Base-by-base conservation (phyloP, 768 basidiomycete species). In the Atractiella rhizophila region DNA sequence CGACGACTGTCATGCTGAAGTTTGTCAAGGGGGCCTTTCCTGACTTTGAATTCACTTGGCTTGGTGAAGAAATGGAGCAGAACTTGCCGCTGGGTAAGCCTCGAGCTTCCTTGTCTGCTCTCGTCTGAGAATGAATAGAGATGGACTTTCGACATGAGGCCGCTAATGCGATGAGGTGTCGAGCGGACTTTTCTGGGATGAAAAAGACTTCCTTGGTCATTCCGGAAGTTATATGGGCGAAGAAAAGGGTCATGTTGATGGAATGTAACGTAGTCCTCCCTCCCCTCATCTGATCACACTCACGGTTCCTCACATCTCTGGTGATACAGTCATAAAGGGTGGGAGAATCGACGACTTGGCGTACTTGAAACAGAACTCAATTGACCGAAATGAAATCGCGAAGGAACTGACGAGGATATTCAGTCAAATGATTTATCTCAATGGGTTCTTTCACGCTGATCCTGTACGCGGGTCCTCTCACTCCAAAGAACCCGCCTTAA, bases 61-160 rank as follows among this genome's bases (percentile, higher is more conserved):
- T 55, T 29, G 63, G 76, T 44, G 79, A 83, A 50, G 91, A 96
- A 62, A 96, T 98, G 86, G 71, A 62, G 40, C 69, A 73, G 48
- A 85, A 85, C 55, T 61, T 81, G 23, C 29, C 11, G 29, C 29
- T 16, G 29, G 11, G 12, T 16, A 11, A 11, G 29, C 29, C 29
- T 11, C 12, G 11, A 16, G 29, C 29, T 11, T 30, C 29, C 12
- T 11, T 11, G 29, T 20, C 16, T 36, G 40, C 13, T 15, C n/a
- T n/a, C n/a, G n/a, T n/a, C 35, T 20, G 24, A 15, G 26, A 15
- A 28, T 30, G 13, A 5, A n/a, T 25, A 26, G 86, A 96, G 60
- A 80, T 94, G 80, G 73, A 98, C 60, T 96, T 98, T 54, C 50
- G 55, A 12, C 73, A 82, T 48, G 91, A 98, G 63, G 82, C 83